Conservation (phyloP, 2,329 filamentous ascomycete genomes). For the Trichoderma polysporum region DNA sequence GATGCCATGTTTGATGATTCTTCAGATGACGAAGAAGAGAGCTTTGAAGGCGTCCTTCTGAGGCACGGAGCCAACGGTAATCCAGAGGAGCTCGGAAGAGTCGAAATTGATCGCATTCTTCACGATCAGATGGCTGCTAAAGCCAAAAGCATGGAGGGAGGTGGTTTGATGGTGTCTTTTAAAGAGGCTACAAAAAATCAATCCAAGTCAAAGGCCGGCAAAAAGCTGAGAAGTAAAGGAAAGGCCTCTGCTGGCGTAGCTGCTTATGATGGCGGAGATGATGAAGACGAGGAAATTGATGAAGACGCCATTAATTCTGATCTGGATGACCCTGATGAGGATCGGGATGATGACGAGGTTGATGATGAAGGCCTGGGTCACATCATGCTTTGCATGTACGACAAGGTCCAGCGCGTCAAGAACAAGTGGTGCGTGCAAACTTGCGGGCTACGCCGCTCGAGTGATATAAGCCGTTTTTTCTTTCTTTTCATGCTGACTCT, state of each 20-base stretch:
- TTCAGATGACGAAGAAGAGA: constrained; percentile 49
- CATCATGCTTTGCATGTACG: constrained; percentile 98
- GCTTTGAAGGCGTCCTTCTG: constrained; percentile 60
- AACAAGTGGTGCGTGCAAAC: constrained; percentile 75
- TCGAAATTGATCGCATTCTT: constrained; percentile 68
- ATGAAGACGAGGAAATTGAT: constrained; percentile 59
- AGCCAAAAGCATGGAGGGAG: constrained; percentile 70
- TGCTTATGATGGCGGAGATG: constrained; percentile 63
- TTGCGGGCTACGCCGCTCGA: not conserved
- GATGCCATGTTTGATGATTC: constrained; percentile 43
- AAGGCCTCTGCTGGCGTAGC: constrained; percentile 35
- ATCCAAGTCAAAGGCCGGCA: constrained; percentile 21
- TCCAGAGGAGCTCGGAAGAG: constrained; percentile 54
- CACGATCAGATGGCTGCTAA: constrained; percentile 65
- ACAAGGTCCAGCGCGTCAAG: constrained; percentile 98
- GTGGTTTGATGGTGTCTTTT: constrained; percentile 72
- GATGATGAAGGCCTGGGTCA: constrained; percentile 81
- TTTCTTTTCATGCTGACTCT: constrained; percentile 23
- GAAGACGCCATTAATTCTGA: constrained; percentile 99
- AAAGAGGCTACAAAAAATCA: constrained; percentile 49
- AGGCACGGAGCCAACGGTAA: constrained; percentile 55
- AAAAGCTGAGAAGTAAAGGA: constrained; percentile 27
- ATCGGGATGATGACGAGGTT: constrained; percentile 78
- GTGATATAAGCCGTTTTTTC: not conserved
- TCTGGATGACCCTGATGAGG: constrained; percentile 90